phyloP scores from a whole-genome alignment of 176 grass and related monocot genomes.

The Urochloa ruziziensis region DNA sequence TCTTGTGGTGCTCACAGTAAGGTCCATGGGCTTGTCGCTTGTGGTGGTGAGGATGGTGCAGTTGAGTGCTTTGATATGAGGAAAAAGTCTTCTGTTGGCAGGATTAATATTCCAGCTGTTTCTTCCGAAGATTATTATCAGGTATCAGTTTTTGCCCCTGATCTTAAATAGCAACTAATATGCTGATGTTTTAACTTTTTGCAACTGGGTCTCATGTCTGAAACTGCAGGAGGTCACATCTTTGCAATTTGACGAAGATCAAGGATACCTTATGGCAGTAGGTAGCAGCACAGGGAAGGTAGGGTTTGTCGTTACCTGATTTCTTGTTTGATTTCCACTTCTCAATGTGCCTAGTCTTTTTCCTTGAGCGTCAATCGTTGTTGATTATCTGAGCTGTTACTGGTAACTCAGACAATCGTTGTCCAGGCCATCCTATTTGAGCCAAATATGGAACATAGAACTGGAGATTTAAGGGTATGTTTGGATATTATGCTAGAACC shows the following conservation, averaged over 20 bases:
- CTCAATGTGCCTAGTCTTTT: not conserved
- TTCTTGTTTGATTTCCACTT: not conserved
- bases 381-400: too few relatives aligned
- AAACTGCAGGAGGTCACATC: conserved; percentile 85
- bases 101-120: conserved; percentile 59
- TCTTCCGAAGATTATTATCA: conserved; percentile 69
- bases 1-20: conserved; percentile 41
- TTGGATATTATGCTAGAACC: too few relatives aligned
- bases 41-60: conserved; percentile 86
- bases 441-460: too few relatives aligned
- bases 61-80: conserved; percentile 98
- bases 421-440: too few relatives aligned
- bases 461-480: too few relatives aligned
- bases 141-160: conserved; percentile 52
- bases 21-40: conserved; percentile 88
- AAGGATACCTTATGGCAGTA: conserved; percentile 83
- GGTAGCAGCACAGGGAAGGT: conserved; percentile 89
- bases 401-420: too few relatives aligned
- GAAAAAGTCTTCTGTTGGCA: conserved; percentile 79
- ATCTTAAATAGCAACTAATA: conserved; percentile 11
- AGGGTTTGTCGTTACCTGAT: conserved; percentile 24
- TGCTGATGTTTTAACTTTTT: not conserved
- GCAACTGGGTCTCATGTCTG: conserved; percentile 10
- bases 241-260: conserved; percentile 82
- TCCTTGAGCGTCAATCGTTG: too few relatives aligned